phyloP scores from a whole-genome alignment of 768 basidiomycete genomes.

The Tylopilus rubrobrunneus region DNA sequence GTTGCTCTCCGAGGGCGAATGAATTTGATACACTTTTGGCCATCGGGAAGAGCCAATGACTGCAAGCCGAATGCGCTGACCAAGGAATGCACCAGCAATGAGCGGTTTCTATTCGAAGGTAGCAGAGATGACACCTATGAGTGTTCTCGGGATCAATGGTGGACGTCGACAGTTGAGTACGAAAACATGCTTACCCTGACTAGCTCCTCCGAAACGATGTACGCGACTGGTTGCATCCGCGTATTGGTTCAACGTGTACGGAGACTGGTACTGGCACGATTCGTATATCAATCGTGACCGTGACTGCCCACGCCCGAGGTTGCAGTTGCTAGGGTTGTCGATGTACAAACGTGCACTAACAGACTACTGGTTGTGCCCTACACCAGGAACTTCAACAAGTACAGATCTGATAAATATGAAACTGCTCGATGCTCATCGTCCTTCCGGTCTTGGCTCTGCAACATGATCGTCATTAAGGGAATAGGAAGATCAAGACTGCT shows the following conservation, averaged over 20 bases:
- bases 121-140: slow-evolving; percentile 49
- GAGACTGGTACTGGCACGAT: too few species aligned
- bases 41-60: slow-evolving; percentile 24
- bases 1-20: slow-evolving; percentile 54
- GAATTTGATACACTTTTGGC: slow-evolving; percentile 35
- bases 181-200: slow-evolving; percentile 39
- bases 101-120: slow-evolving; percentile 67
- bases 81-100: slow-evolving; percentile 62
- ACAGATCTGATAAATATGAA: slow-evolving; percentile 2
- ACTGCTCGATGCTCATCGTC: slow-evolving; percentile 25
- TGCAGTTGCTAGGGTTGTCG: too few species aligned
- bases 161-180: background rate
- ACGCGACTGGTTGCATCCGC: slow-evolving; percentile 33
- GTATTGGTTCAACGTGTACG: background rate
- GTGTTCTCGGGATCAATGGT: background rate
- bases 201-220: slow-evolving; percentile 57
- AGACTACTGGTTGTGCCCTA: background rate
- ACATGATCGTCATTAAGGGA: background rate
- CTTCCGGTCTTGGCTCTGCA: slow-evolving; percentile 44
- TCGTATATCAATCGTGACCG: too few species aligned
- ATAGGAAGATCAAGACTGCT: background rate
- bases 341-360: background rate
- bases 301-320: too few species aligned
- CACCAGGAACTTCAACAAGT: background rate
- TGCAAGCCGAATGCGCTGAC: slow-evolving; percentile 51